Evolutionary conservation across 345 rosid genomes (phyloP).

Genomic region (Brassica incana): DNA sequence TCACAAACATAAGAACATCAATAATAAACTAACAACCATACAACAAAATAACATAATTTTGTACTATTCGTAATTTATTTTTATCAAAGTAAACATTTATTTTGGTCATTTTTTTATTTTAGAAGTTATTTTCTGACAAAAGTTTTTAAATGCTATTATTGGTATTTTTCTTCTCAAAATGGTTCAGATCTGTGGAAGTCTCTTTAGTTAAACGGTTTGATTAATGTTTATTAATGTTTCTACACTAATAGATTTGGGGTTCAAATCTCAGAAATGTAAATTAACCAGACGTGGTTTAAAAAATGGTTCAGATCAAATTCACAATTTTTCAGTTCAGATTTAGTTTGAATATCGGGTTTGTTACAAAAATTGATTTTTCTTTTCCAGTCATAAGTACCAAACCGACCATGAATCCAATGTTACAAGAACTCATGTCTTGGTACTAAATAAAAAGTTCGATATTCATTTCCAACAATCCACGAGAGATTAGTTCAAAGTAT

Average conservation of each 20-base stretch:
- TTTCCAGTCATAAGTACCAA: slow-evolving; percentile 26
- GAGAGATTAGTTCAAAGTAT: slow-evolving; percentile 27
- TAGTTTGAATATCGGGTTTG: background rate
- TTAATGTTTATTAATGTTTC: too few species aligned
- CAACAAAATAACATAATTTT: too few species aligned
- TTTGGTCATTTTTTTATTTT: background rate
- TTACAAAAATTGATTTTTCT: slow-evolving; percentile 20
- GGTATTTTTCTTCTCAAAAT: background rate
- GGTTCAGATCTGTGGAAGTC: too few species aligned
- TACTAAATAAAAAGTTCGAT: slow-evolving; percentile 26
- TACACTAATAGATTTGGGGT: too few species aligned
- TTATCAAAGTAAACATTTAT: too few species aligned
- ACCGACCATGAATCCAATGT: slow-evolving; percentile 27
- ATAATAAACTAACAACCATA: background rate
- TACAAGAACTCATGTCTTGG: slow-evolving; percentile 26
- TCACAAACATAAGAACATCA: background rate
- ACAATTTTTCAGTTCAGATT: background rate
- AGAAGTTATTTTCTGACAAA: too few species aligned
- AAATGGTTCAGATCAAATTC: background rate
- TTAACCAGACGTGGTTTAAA: too few species aligned
- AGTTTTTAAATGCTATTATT: too few species aligned
- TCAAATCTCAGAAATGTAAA: too few species aligned
- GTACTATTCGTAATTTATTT: background rate
- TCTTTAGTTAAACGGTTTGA: too few species aligned
- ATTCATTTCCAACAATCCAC: slow-evolving; percentile 18